Evolutionary conservation across 306 rosid species (phyloP).

Genomic region (Citrullus colocynthis): DNA sequence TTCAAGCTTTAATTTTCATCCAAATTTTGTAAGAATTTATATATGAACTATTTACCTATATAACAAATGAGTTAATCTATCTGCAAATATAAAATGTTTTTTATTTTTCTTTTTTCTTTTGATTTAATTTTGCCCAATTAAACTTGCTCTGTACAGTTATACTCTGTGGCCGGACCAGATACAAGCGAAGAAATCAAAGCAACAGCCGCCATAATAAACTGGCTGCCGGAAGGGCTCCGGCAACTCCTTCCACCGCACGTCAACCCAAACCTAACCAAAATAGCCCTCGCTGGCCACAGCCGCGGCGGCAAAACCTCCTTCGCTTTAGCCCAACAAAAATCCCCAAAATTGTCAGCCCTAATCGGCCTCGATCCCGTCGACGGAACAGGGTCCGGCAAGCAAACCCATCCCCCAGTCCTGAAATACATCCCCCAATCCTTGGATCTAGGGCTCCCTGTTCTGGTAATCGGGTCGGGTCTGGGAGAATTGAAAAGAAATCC

Average conservation of each 20-base stretch:
- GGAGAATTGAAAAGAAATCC: conserved; percentile 47
- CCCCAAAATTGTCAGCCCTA: conserved; percentile 48
- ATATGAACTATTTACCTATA: too few species aligned
- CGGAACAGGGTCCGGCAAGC: conserved; percentile 60
- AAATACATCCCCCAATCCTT: conserved; percentile 54
- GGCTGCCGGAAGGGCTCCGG: conserved; percentile 53
- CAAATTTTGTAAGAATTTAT: too few species aligned
- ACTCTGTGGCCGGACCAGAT: conserved; percentile 51
- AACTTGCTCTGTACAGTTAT: conserved; percentile 35
- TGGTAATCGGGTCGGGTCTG: conserved; percentile 63
- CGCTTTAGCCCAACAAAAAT: conserved; percentile 39
- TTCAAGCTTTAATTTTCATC: too few species aligned
- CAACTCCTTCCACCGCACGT: conserved; percentile 37
- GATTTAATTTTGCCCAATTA: neutral
- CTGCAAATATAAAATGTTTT: too few species aligned
- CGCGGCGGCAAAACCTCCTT: conserved; percentile 82
- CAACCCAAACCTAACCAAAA: conserved; percentile 31
- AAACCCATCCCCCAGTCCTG: conserved; percentile 79
- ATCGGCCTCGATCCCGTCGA: conserved; percentile 89
- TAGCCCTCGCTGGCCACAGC: conserved; percentile 71
- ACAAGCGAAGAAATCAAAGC: conserved; percentile 44
- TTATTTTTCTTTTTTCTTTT: too few species aligned
- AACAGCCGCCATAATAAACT: conserved; percentile 45
- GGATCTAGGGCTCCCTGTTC: conserved; percentile 37
- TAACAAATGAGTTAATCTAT: too few species aligned